phyloP scores from a whole-genome alignment of 192 early-diverging fungal species.

The Backusella parvicylindrica region DNA sequence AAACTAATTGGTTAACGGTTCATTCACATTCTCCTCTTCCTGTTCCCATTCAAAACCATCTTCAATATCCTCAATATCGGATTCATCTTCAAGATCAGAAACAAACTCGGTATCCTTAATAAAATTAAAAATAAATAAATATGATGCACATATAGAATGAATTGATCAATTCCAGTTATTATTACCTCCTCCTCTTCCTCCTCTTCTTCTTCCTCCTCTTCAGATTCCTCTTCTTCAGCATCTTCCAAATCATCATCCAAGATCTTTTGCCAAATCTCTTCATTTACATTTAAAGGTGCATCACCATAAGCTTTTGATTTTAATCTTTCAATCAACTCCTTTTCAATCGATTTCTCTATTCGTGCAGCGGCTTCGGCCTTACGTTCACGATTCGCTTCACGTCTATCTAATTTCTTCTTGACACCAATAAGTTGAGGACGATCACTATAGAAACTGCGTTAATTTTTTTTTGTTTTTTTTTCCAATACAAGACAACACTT shows the following conservation, averaged over 20 bases:
- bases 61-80: constrained; percentile 45
- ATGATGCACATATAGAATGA: constrained; percentile 18
- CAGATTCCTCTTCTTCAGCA: constrained; percentile 66
- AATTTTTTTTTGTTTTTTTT: neutral
- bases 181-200: constrained; percentile 53
- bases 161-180: neutral
- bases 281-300: constrained; percentile 91
- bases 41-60: constrained; percentile 26
- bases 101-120: constrained; percentile 54
- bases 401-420: constrained; percentile 91
- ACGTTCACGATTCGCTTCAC: constrained; percentile 80
- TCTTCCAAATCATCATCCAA: constrained; percentile 73
- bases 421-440: constrained; percentile 79
- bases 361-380: constrained; percentile 91
- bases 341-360: constrained; percentile 90
- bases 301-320: constrained; percentile 95
- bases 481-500: neutral
- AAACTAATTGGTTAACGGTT: neutral
- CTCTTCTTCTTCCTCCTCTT: constrained; percentile 69
- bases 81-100: constrained; percentile 60
- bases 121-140: constrained; percentile 34
- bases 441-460: constrained; percentile 15
- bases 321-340: constrained; percentile 90
- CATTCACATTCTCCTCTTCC: constrained; percentile 53
- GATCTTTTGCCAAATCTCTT: constrained; percentile 85